Base-by-base conservation (phyloP, 2,329 filamentous ascomycete genomes). In the Colletotrichum kahawae region DNA sequence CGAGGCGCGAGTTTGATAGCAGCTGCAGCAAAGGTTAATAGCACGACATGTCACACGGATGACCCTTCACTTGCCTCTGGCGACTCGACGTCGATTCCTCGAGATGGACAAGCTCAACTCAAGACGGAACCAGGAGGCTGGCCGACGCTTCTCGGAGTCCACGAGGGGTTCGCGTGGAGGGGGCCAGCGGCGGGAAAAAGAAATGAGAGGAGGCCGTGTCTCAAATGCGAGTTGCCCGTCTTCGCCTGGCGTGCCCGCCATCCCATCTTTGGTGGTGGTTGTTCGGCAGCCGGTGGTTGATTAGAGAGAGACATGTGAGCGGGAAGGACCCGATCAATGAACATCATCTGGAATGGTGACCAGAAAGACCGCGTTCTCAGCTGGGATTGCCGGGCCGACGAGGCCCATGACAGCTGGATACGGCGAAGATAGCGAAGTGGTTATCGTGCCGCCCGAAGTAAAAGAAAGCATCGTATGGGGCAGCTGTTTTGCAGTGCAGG, bases 1-100 rank as follows among this genome's bases (percentile, higher is more conserved):
- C 71, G 64, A 68, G 43, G 64, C 59, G 69, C 29, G 56, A 51
- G 27, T 18, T 59, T 51, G 29, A 54, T 48, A 48, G 51, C 18
- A 64, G 48, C 63, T 76, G 70, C 74, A 65, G 68, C 54, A 72
- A 72, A 77, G 73, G 73, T 75, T 76, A 77, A 72, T 71, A 54
- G 56, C 73, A 77, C 73, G 67, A 73, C 75, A 73, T 72, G 68
- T 76, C 67, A 66, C 73, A 73, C 74, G 14, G 31, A 18, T 48
- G 59, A 64, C 38, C 43, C 51, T 74, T 63, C 38, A 51, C 43
- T 70, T 63, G 65, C 60, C 54, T 54, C n/a, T 48, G 10, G 13
- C 51, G 63, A 21, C 38, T 59, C 27, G 43, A 36, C 56, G 34
- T 14, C 21, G 27, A 34, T n/a, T 31, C 24, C 31, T 33, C 29